Conservation (phyloP, 225 moss, liverwort and hornwort genomes). For the Pseudisothecium myosuroides region DNA sequence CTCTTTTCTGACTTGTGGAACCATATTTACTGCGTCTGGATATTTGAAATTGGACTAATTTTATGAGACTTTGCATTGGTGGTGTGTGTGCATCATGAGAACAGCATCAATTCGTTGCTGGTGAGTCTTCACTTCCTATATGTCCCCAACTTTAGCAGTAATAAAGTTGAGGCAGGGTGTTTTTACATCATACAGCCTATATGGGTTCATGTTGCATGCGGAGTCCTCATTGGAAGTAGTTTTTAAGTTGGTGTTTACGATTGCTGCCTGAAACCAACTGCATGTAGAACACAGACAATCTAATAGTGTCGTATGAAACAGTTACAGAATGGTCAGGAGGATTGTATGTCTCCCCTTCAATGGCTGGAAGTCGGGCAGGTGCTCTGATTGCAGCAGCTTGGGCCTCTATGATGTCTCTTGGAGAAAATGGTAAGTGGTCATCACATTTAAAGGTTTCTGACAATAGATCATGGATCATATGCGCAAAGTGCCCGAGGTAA, state of each 20-base stretch:
- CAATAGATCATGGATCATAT: neutral
- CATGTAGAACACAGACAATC: neutral
- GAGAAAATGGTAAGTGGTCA: conserved; percentile 60
- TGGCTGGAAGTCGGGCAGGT: conserved; percentile 97
- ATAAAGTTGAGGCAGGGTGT: neutral
- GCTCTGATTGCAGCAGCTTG: conserved; percentile 94
- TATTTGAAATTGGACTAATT: conserved; percentile 10
- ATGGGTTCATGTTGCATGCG: neutral
- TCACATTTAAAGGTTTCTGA: neutral
- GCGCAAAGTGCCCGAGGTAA: neutral
- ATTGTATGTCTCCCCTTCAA: conserved; percentile 93
- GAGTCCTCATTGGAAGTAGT: neutral
- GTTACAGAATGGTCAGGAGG: conserved; percentile 99
- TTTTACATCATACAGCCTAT: neutral
- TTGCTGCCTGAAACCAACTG: neutral
- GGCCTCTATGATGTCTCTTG: conserved; percentile 93
- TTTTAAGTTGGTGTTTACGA: neutral
- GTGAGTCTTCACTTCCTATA: conserved; percentile 31
- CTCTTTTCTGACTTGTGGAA: neutral
- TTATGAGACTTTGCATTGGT: neutral
- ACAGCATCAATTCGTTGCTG: conserved; percentile 99
- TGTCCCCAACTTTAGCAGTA: neutral
- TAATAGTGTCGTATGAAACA: conserved; percentile 13
- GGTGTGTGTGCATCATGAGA: neutral
- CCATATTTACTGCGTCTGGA: neutral